phyloP scores from a whole-genome alignment of 768 basidiomycete species.

The Lactifluus echinatus region DNA sequence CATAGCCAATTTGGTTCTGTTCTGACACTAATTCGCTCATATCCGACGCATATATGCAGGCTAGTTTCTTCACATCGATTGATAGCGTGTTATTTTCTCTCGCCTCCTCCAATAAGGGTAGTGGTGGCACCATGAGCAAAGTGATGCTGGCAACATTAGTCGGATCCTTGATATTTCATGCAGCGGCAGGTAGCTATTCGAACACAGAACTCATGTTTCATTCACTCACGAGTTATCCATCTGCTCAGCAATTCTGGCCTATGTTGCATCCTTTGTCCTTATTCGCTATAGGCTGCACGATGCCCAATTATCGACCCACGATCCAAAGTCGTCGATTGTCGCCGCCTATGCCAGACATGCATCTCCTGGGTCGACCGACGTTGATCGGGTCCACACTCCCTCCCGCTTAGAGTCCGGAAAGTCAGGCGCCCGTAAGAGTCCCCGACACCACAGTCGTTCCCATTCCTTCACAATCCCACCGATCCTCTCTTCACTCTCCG shows the following conservation, averaged over 20 bases:
- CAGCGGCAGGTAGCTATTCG: slow-evolving; percentile 6
- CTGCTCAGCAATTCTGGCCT: slow-evolving; percentile 12
- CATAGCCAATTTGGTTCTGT: background rate
- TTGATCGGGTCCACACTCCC: background rate
- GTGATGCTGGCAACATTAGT: slow-evolving; percentile 10
- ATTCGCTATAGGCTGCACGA: slow-evolving; percentile 9
- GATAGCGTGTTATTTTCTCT: slow-evolving; percentile 17
- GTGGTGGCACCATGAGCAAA: background rate
- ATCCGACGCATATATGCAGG: slow-evolving; percentile 1
- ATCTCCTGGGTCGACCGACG: background rate
- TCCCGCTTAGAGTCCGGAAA: slow-evolving; percentile 8
- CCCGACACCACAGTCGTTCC: background rate
- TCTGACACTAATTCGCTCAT: background rate
- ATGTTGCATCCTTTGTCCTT: slow-evolving; percentile 14
- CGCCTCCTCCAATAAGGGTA: slow-evolving; percentile 2
- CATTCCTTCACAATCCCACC: background rate
- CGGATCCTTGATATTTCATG: slow-evolving; percentile 14
- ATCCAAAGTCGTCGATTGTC: background rate
- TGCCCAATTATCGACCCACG: background rate
- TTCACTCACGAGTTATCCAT: background rate
- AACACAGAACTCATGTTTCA: background rate
- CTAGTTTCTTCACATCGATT: slow-evolving; percentile 17
- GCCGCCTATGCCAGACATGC: slow-evolving; percentile 2
- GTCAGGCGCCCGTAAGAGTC: background rate
- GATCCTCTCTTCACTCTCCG: background rate